Evolutionary conservation across 768 basidiomycete genomes (phyloP).

Genomic region (Saitozyma sp.): DNA sequence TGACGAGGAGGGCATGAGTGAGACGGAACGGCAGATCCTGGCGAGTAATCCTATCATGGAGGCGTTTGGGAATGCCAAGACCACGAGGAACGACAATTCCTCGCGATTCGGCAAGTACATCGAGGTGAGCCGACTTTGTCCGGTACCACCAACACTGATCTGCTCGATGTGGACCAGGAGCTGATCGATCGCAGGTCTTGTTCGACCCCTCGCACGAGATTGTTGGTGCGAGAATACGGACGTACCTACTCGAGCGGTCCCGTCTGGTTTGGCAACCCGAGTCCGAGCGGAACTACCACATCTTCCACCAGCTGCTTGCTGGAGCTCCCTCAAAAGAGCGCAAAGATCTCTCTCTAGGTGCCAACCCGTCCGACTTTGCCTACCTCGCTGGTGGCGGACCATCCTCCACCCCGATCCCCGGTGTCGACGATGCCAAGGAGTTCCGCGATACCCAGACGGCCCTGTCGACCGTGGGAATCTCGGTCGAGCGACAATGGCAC

Average conservation of each 20-base stretch:
- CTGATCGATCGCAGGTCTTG: slow-evolving; percentile 66
- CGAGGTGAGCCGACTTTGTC: slow-evolving; percentile 63
- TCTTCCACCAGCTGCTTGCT: slow-evolving; percentile 98
- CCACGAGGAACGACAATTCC: slow-evolving; percentile 97
- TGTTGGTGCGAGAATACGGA: slow-evolving; percentile 97
- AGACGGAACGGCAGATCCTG: slow-evolving; percentile 94
- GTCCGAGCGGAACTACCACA: slow-evolving; percentile 98
- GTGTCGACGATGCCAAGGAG: slow-evolving; percentile 95
- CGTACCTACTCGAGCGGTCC: slow-evolving; percentile 95
- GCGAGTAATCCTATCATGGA: slow-evolving; percentile 99
- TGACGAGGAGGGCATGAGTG: slow-evolving; percentile 61
- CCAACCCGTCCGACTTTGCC: slow-evolving; percentile 80
- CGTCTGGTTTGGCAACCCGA: slow-evolving; percentile 95
- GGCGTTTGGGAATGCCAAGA: slow-evolving; percentile 98
- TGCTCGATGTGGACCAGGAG: neutral
- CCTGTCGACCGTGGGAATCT: slow-evolving; percentile 93
- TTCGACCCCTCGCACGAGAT: slow-evolving; percentile 96
- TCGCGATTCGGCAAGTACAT: slow-evolving; percentile 99
- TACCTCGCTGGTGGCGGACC: slow-evolving; percentile 93
- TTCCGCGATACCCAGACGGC: slow-evolving; percentile 91
- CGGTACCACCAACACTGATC: neutral
- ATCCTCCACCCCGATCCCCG: slow-evolving; percentile 76
- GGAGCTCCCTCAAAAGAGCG: slow-evolving; percentile 93
- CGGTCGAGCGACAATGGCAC: slow-evolving; percentile 92
- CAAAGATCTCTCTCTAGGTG: slow-evolving; percentile 87